Percentiles rank a stretch among this genome's conserved stretches.
Evolutionary conservation across 2,329 filamentous ascomycete species (phyloP).

Genomic region (Endothia cerciana): DNA sequence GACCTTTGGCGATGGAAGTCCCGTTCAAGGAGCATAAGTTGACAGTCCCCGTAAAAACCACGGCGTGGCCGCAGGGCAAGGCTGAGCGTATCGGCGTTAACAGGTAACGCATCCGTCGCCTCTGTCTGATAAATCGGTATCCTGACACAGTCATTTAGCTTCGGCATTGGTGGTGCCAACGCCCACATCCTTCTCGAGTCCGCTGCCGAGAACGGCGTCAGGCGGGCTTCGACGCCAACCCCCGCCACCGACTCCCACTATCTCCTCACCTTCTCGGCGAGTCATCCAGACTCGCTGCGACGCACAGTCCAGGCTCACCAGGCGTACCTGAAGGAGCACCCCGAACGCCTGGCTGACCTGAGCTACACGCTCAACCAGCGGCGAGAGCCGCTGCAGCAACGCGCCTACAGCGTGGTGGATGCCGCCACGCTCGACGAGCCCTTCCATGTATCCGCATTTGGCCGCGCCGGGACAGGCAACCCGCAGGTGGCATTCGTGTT

Average conservation of each 20-base stretch:
- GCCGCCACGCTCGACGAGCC: background rate
- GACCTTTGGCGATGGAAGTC: constrained; percentile 19
- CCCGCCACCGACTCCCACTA: background rate
- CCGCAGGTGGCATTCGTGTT: constrained; percentile 18
- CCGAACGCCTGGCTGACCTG: constrained; percentile 10
- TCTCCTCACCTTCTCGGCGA: constrained; percentile 20
- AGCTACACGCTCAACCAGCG: constrained; percentile 6
- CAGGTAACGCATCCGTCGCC: background rate
- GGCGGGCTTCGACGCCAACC: background rate
- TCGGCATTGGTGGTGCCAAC: constrained; percentile 44
- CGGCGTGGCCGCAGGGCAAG: constrained; percentile 38
- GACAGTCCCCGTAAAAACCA: constrained; percentile 36
- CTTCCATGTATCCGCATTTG: background rate
- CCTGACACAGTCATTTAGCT: constrained; percentile 29
- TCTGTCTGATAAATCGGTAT: background rate
- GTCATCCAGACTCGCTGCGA: constrained; percentile 1
- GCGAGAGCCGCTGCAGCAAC: background rate
- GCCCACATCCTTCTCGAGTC: constrained; percentile 35
- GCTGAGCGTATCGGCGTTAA: constrained; percentile 38
- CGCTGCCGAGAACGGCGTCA: background rate
- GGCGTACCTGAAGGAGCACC: background rate
- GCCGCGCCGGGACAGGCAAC: background rate
- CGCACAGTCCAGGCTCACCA: background rate
- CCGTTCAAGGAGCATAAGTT: constrained; percentile 36
- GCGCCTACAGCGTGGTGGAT: background rate